Conservation (phyloP, 345 rosid species). For the Syzygium grande region DNA sequence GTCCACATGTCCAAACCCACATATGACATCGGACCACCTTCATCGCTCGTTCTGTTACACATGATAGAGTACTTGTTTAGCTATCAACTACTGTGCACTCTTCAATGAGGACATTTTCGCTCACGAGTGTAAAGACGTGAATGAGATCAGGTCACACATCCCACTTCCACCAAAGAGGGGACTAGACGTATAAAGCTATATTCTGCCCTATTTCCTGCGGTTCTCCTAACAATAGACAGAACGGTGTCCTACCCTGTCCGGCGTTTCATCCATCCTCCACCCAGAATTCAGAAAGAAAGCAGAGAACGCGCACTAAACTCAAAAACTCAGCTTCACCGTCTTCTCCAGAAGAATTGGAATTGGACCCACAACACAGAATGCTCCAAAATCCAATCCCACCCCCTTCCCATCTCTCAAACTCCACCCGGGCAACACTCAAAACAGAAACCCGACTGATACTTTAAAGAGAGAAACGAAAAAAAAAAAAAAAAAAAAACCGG, state of each 20-base stretch:
- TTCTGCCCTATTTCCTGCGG: not conserved
- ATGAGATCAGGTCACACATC: not conserved
- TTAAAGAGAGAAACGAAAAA: not conserved
- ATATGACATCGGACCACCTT: not conserved
- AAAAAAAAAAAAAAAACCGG: not conserved
- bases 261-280: not conserved
- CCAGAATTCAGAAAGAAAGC: not conserved
- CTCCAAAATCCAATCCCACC: not conserved
- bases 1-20: not conserved
- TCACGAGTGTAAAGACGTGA: not conserved
- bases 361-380: not conserved
- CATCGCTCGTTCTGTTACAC: not conserved
- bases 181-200: not conserved
- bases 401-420: not conserved
- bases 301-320: not conserved
- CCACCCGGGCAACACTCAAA: not conserved
- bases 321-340: not conserved
- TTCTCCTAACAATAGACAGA: not conserved
- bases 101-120: not conserved
- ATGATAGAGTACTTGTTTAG: not conserved
- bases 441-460: not conserved
- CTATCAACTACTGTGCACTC: not conserved
- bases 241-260: not conserved
- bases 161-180: not conserved
- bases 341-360: not conserved